Evolutionary conservation across 768 basidiomycete species (phyloP).

Genomic region (Hydnomerulius pinastri): DNA sequence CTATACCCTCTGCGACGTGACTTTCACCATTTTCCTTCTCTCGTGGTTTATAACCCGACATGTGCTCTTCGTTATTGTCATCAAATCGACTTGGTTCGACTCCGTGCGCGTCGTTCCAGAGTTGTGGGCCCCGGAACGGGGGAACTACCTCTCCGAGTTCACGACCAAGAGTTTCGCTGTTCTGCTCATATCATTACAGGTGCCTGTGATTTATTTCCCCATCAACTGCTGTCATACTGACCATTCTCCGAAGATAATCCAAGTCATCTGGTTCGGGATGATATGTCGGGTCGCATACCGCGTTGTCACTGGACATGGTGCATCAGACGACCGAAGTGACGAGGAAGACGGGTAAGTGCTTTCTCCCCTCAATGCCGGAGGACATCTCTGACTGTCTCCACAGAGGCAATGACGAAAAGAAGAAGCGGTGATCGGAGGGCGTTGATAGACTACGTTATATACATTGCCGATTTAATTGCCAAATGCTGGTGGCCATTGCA

Average conservation of each 20-base stretch:
- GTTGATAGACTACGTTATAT: slow-evolving; percentile 28
- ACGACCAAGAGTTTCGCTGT: slow-evolving; percentile 50
- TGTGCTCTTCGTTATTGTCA: slow-evolving; percentile 72
- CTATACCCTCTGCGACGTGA: slow-evolving; percentile 64
- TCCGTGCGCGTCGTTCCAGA: slow-evolving; percentile 44
- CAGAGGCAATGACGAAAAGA: slow-evolving; percentile 20
- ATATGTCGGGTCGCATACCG: slow-evolving; percentile 83
- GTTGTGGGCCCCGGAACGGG: slow-evolving; percentile 62
- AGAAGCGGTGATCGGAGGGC: slow-evolving; percentile 25
- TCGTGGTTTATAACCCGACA: slow-evolving; percentile 94
- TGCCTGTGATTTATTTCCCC: slow-evolving; percentile 28
- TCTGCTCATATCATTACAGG: slow-evolving; percentile 65
- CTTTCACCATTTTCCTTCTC: slow-evolving; percentile 81
- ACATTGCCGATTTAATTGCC: slow-evolving; percentile 24
- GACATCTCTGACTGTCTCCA: slow-evolving; percentile 12
- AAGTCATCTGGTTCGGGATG: slow-evolving; percentile 84
- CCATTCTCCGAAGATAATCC: slow-evolving; percentile 53
- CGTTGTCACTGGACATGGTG: slow-evolving; percentile 72
- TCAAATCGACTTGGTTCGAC: slow-evolving; percentile 61
- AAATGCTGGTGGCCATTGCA: slow-evolving; percentile 20
- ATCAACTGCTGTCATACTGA: slow-evolving; percentile 6
- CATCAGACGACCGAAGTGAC: slow-evolving; percentile 85
- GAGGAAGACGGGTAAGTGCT: slow-evolving; percentile 60
- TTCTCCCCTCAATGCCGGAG: not conserved
- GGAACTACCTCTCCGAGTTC: slow-evolving; percentile 53